These are phyloP conservation scores for Urochloa ruziziensis DNA, from an alignment of 176 grass and related monocot genomes.

Conservation along the genomic window DNA sequence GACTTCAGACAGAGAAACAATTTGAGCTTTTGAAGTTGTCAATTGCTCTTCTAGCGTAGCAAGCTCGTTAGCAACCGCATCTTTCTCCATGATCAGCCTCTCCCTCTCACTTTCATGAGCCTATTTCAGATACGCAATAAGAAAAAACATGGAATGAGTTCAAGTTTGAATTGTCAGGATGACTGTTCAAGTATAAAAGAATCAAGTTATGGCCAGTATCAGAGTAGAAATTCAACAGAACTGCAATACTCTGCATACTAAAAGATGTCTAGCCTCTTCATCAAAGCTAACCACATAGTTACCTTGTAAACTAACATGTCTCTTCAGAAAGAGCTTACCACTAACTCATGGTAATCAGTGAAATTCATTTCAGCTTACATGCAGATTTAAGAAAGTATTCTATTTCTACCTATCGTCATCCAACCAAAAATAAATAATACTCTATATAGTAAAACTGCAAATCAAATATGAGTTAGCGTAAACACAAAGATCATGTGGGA, in stretches of 20 bases:
- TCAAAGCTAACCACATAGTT: background rate
- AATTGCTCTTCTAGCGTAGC: slow-evolving; percentile 74
- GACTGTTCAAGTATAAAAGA: background rate
- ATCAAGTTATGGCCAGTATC: background rate
- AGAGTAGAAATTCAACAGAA: slow-evolving; percentile 11
- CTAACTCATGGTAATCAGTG: background rate
- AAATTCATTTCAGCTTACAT: background rate
- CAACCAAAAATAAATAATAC: slow-evolving; percentile 8
- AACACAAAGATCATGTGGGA: background rate
- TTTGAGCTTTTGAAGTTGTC: slow-evolving; percentile 65
- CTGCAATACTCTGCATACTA: background rate
- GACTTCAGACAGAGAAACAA: slow-evolving; percentile 64
- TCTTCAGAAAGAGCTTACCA: background rate
- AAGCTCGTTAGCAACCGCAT: slow-evolving; percentile 82
- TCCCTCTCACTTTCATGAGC: slow-evolving; percentile 80
- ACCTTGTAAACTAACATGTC: background rate
- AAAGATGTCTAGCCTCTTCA: slow-evolving; percentile 7
- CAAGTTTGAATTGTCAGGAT: background rate
- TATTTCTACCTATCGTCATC: background rate
- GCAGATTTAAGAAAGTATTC: background rate
- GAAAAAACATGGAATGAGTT: background rate
- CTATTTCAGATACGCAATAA: slow-evolving; percentile 37
- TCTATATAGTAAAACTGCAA: background rate
- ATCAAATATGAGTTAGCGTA: slow-evolving; percentile 10
- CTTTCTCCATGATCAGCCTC: slow-evolving; percentile 95